Evolutionary conservation across 2,329 filamentous ascomycete genomes (phyloP), one percentile per base, ranked within the genome.

Genomic region (Calycina herbarum): DNA sequence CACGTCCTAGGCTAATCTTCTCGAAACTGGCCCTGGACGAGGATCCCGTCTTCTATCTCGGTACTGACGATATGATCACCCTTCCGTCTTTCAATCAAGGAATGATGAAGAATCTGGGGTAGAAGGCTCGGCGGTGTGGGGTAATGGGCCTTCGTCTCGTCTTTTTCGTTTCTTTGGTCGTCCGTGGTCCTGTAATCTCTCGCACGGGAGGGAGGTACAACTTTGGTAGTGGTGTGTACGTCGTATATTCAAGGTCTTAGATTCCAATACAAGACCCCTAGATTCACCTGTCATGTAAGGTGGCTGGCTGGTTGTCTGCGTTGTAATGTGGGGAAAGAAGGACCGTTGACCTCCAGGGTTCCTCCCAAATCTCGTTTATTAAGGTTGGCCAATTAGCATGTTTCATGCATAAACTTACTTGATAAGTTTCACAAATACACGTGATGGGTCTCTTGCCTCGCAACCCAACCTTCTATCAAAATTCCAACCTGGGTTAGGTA

Each of bases 1-100:
- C 45, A 51, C 48, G 48, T 54, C 48, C 20, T 27, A 27, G 48
- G 48, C 48, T 54, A 27, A 54, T 27, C 20, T 54, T 54, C 48
- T 54, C 48, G 10, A 29, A 27, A 54, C 20, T 24, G 3, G 45
- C n/a, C 20, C 45, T 20, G 4, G 45, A 11, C 11, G n/a, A 24
- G n/a, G 45, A 51, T 51, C 45, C n/a, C 24, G 11, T 54, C 20
- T 13, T 54, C 48, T 54, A 24, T 54, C 20, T 54, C 48, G 48
- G 48, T 54, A 29, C 20, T 54, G 48, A 54, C 11, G 20, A 54
- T 54, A 13, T 27, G 48, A 54, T 11, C 48, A 54, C 48, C 48
- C 48, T 24, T 27, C 24, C 10, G 7, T 27, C 11, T 13, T 54
- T 54, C 20, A 20, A 27, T 27, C 20, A 54, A 13, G 48, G 10